Percentiles rank a stretch among this genome's conserved stretches.
Conservation (phyloP, 2,329 filamentous ascomycete genomes). For the Pyrenochaeta sp. region DNA sequence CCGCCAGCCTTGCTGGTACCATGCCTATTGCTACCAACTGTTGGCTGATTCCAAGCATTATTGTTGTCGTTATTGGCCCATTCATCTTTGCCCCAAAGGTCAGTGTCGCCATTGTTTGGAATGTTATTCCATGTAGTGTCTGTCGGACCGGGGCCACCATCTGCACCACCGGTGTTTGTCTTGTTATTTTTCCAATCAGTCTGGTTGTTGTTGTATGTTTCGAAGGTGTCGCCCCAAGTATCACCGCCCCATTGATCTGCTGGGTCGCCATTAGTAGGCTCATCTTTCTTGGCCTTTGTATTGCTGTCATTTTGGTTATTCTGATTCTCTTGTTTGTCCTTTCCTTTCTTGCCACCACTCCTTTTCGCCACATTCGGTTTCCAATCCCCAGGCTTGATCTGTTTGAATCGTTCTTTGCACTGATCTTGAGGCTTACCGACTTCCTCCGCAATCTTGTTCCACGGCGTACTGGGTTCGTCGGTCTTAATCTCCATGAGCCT, state of each 20-base stretch:
- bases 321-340: constrained; percentile 26
- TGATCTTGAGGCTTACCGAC: constrained; percentile 31
- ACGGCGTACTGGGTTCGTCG: constrained; percentile 27
- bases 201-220: neutral
- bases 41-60: no score
- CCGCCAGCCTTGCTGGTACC: no score
- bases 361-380: constrained; percentile 14
- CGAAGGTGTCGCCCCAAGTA: neutral
- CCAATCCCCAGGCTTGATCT: constrained; percentile 45
- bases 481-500: constrained; percentile 49
- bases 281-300: constrained; percentile 12
- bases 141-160: no score
- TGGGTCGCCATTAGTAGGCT: neutral
- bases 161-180: no score
- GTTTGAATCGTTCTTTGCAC: constrained; percentile 40
- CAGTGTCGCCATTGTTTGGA: constrained; percentile 1
- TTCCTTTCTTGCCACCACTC: constrained; percentile 17
- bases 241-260: neutral
- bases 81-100: no score
- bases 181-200: no score
- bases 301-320: constrained; percentile 12
- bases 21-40: no score
- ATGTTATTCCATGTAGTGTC: no score
- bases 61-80: neutral
- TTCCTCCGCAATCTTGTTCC: constrained; percentile 41